Evolutionary conservation across 305 asterid species (phyloP).

Genomic region (Fraxinus baroniana): DNA sequence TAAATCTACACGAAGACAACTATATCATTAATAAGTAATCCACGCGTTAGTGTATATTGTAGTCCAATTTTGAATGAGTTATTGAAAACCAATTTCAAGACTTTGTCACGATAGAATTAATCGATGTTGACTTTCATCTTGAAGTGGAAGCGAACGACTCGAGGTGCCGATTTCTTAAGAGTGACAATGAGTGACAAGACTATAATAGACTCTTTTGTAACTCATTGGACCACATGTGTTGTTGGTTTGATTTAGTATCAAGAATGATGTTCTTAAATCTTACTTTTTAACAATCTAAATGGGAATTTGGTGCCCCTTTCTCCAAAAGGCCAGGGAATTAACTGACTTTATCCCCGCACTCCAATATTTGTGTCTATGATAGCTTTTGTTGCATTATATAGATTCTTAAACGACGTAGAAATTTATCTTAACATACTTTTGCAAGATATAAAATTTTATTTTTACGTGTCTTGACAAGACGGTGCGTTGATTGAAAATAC

Average conservation of each 20-base stretch:
- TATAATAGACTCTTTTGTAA: not conserved
- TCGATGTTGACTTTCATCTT: not conserved
- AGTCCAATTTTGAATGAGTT: not conserved
- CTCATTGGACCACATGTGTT: not conserved
- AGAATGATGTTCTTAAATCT: not conserved
- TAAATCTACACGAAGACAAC: not conserved
- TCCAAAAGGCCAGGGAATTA: not conserved
- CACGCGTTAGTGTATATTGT: not conserved
- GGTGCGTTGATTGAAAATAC: not conserved
- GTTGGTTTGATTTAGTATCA: not conserved
- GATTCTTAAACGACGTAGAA: not conserved
- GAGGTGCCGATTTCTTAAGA: not conserved
- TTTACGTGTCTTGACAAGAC: not conserved
- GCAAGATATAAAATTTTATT: not conserved
- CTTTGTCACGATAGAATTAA: too few species aligned
- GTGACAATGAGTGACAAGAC: not conserved
- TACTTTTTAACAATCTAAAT: not conserved
- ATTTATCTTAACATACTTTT: too few species aligned
- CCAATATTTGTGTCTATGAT: not conserved
- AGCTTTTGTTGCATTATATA: not conserved
- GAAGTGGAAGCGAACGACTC: not conserved
- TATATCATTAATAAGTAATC: too few species aligned
- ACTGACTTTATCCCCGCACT: not conserved
- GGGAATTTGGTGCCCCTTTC: not conserved
- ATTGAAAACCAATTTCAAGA: not conserved